Base-by-base conservation (phyloP, 176 grass and related monocot species). In the Tillandsia leiboldiana region DNA sequence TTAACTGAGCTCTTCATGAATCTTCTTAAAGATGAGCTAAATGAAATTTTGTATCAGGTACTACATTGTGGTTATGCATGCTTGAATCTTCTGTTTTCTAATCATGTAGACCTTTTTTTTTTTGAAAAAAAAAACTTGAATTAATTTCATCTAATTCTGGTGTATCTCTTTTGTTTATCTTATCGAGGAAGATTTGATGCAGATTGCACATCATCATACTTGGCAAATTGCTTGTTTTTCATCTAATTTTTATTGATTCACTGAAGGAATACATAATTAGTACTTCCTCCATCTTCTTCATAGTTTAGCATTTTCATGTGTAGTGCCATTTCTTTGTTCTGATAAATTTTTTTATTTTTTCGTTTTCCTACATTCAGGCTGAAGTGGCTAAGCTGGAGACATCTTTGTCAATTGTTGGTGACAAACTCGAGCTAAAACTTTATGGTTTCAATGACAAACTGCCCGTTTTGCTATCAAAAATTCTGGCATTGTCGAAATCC, bases 401-500 rank as follows among this genome's bases (percentile, higher is more conserved):
- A 50, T 80, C 86, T 1, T 61, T 93, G 64, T 81, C 81, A 70
- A 83, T 83, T 71, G 74, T 84, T 74, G 81, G 79, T 72, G 72
- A 88, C 75, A 97, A 87, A 26, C 68, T 93, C 70, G 89, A 99
- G 74, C 69, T 99, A 76, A 88, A 83, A 77, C 77, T 99, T 79
- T 99, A 85, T 75, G 94, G 94, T 79, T 99, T 81, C 82, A 93
- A 87, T 79, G 89, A 99, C 70, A 99, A 93, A 78, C 67, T 99
- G 53, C 54, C 89, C 10, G 75, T 90, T 70, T 88, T 97, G 57
- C 73, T 97, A 47, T 83, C 84, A 11, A 87, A 90, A 73, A 90
- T 97, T 54, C 79, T 97, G 80, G 70, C 75, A 69, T 50, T 88
- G 70, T 76, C 75, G 50, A 83, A 79, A 70, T 83, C 75, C 64